Percentiles rank a stretch among this genome's conserved stretches.
Evolutionary conservation across 2,329 filamentous ascomycete species (phyloP).

Genomic region (Ambrosiella beaveri): DNA sequence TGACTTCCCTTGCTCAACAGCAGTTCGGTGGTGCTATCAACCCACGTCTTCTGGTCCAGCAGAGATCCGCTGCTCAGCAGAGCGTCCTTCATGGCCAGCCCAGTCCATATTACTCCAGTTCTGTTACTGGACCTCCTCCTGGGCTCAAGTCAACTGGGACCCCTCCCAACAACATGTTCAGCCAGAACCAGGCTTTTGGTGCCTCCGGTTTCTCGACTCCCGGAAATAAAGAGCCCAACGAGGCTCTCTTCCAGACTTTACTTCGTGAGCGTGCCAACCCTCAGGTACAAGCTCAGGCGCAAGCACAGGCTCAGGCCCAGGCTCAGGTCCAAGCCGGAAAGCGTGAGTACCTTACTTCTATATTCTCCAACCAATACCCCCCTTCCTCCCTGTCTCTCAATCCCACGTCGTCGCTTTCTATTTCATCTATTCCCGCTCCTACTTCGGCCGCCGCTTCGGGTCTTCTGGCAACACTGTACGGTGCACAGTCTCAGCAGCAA

Average conservation of each 20-base stretch:
- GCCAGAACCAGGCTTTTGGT: constrained; percentile 72
- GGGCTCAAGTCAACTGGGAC: constrained; percentile 91
- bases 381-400: constrained; percentile 71
- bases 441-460: constrained; percentile 77
- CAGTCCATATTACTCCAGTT: constrained; percentile 63
- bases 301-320: constrained; percentile 48
- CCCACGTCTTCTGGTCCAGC: constrained; percentile 65
- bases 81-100: constrained; percentile 41
- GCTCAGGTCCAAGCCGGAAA: constrained; percentile 37
- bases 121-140: constrained; percentile 83
- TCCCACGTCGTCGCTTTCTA: constrained; percentile 79
- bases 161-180: constrained; percentile 86
- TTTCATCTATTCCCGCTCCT: constrained; percentile 63
- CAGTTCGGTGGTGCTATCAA: constrained; percentile 42
- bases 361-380: constrained; percentile 75
- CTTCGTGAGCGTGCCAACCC: constrained; percentile 46
- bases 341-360: constrained; percentile 97
- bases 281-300: constrained; percentile 47
- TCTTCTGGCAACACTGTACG: constrained; percentile 84
- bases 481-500: constrained; percentile 37
- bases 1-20: constrained; percentile 39
- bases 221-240: constrained; percentile 51
- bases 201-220: constrained; percentile 50
- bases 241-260: constrained; percentile 65
- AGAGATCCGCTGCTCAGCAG: constrained; percentile 54